Evolutionary conservation across 345 rosid species (phyloP).

Genomic region (Aethionema arabicum): DNA sequence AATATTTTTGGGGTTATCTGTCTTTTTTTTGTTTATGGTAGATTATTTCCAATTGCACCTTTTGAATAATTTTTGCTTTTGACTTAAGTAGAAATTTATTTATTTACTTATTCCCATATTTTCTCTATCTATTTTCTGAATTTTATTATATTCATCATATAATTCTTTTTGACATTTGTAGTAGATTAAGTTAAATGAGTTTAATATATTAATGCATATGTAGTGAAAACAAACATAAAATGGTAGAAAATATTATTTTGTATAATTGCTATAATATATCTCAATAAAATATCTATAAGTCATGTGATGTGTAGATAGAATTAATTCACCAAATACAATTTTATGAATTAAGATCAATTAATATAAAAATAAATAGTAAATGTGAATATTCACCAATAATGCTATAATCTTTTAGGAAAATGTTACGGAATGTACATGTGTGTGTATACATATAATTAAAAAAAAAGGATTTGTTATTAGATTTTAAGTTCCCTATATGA

Average conservation of each 20-base stretch:
- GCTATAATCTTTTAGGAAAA: no score
- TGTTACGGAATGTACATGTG: no score
- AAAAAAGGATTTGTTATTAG: no score
- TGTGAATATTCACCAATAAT: no score
- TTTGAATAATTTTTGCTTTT: constrained; percentile 1
- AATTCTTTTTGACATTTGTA: no score
- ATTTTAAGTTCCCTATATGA: no score
- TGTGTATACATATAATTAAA: no score
- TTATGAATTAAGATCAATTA: no score
- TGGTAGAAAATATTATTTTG: neutral
- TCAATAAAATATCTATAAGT: neutral
- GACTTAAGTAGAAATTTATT: constrained; percentile 8
- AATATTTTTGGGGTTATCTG: constrained; percentile 8
- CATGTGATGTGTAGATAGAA: neutral
- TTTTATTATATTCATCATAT: neutral
- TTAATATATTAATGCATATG: neutral
- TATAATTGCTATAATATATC: neutral
- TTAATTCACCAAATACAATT: no score
- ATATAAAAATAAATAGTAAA: no score
- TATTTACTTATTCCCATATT: neutral
- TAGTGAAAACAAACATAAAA: neutral
- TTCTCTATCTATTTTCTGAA: neutral
- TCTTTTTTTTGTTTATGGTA: neutral
- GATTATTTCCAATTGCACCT: neutral
- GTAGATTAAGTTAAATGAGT: no score